Percentiles rank a stretch among this genome's conserved stretches.
Evolutionary conservation across 768 basidiomycete species (phyloP).

Genomic region (Mycena polygramma): DNA sequence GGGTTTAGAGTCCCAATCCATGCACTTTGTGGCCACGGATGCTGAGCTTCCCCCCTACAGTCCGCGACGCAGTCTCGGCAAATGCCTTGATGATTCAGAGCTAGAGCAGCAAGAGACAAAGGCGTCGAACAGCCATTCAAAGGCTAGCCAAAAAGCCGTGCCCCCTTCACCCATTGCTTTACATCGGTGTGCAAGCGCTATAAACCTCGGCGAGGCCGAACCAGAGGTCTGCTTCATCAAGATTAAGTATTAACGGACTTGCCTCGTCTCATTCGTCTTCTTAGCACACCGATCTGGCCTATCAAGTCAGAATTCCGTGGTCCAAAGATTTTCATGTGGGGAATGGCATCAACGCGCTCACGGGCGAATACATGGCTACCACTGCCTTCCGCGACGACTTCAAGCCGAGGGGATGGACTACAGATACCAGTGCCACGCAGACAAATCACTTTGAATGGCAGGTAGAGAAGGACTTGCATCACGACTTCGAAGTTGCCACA

Average conservation of each 20-base stretch:
- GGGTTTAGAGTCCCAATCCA: not conserved
- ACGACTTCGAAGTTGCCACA: slow-evolving; percentile 32
- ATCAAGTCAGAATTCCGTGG: slow-evolving; percentile 36
- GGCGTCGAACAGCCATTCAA: too few relatives aligned
- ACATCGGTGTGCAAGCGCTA: too few relatives aligned
- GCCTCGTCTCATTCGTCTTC: not conserved
- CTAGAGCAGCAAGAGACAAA: too few relatives aligned
- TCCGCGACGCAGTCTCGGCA: not conserved
- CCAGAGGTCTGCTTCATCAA: not conserved
- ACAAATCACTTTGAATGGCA: slow-evolving; percentile 34
- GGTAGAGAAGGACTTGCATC: slow-evolving; percentile 25
- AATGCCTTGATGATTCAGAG: too few relatives aligned
- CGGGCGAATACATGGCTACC: slow-evolving; percentile 34
- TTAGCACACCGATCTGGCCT: slow-evolving; percentile 16
- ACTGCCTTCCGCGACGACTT: slow-evolving; percentile 29
- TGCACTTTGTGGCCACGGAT: not conserved
- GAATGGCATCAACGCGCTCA: slow-evolving; percentile 37
- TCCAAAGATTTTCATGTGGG: slow-evolving; percentile 29
- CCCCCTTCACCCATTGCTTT: too few relatives aligned
- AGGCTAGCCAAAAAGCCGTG: too few relatives aligned
- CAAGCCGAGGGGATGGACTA: slow-evolving; percentile 3
- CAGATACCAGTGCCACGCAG: not conserved
- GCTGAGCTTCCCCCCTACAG: not conserved
- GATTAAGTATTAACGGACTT: too few relatives aligned
- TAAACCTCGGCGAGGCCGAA: not conserved